Conservation (phyloP, 768 basidiomycete genomes). For the Candolleomyces efflorescens region DNA sequence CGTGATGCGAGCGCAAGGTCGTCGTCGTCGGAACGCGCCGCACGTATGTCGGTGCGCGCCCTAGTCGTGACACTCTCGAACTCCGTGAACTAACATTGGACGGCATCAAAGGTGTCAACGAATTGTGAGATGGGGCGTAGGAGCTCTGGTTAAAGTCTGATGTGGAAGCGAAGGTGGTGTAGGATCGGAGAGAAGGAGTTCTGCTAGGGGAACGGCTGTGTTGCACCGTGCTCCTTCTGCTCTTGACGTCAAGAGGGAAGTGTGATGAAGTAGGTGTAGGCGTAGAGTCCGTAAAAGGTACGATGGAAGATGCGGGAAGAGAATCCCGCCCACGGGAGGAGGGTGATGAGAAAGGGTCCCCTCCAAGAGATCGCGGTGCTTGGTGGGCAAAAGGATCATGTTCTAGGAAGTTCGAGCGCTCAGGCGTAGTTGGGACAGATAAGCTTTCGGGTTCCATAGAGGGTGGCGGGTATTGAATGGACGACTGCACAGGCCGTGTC, state of each 20-base stretch:
- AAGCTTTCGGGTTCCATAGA: background rate
- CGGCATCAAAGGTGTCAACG: background rate
- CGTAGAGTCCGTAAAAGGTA: background rate
- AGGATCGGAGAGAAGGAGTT: background rate
- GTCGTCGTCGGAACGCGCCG: background rate
- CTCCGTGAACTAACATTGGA: background rate
- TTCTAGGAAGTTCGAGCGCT: background rate
- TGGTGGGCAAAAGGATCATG: background rate
- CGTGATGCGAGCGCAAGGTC: background rate
- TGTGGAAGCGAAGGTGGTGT: constrained; percentile 3
- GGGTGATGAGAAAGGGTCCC: background rate
- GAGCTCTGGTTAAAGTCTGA: background rate
- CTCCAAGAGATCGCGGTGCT: background rate
- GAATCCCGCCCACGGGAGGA: background rate
- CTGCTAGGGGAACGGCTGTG: background rate
- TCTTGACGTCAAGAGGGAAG: constrained; percentile 4
- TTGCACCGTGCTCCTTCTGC: background rate
- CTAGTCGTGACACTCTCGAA: background rate
- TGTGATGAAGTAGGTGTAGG: background rate
- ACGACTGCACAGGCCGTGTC: background rate
- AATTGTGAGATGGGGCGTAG: background rate
- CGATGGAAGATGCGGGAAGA: background rate
- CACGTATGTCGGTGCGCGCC: constrained; percentile 3
- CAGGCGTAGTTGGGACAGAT: background rate
- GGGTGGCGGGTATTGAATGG: constrained; percentile 3